Base-by-base conservation (phyloP, 306 rosid species). In the Leucaena leucocephala region DNA sequence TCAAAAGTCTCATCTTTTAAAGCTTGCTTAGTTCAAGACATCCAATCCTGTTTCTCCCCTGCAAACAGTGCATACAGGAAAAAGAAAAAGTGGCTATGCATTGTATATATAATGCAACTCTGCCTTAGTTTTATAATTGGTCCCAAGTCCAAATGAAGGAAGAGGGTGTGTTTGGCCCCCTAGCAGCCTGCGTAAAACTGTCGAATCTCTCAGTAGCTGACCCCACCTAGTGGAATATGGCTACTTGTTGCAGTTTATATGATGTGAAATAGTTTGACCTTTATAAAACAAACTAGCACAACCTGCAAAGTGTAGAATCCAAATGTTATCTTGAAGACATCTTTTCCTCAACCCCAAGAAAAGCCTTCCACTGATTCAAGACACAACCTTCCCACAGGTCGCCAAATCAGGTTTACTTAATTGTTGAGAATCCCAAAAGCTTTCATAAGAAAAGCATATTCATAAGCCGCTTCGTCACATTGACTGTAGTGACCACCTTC, bases 371-470 rank as follows among this genome's bases (percentile, higher is more conserved):
- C 36, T 22, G 78, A 55, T 52, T 17, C 45, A 33, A 78, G 62
- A 71, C 27, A 27, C 12, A 46, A n/a, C 7, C 42, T 74, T 76
- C 66, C 64, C 61, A 69, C 19, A 4, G 40, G 69, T 35, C 3
- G n/a, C 72, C 27, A 52, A 34, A 48, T 42, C 68, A 22, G 48
- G 80, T 80, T 14, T 11, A 55, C 74, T 80, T 42, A 82, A 59
- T 75, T 42, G 64, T 86, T 68, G 69, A 80, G 48, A 80, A 84
- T 66, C 71, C 90, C 89, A 71, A 92, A 81, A 76, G 93, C 89
- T 88, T 92, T 95, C 80, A 92, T 81, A 45, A 95, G 88, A 82
- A 92, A 95, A 40, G 97, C 95, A 78, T 91, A 95, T 61, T 92
- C 94, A 81, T 88, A 92, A 72, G 98, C 98, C 15, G 87, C 65